These are phyloP conservation scores for Podospora anserina DNA, from an alignment of 495 filamentous ascomycete genomes.

Conservation along the genomic window DNA sequence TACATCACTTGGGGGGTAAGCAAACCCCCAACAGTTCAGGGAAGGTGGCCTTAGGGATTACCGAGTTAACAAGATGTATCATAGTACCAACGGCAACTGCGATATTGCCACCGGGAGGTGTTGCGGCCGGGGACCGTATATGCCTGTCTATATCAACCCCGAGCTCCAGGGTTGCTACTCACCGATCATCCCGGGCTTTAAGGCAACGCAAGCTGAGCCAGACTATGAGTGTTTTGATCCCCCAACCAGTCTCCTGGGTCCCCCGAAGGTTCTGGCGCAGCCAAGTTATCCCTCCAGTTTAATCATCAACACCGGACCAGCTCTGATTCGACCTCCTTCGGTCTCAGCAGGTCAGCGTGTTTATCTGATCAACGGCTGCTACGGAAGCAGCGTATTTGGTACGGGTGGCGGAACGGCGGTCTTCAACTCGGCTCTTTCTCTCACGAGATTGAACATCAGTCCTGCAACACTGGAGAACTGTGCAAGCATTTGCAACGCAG, in stretches of 20 bases:
- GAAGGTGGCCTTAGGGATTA: not conserved
- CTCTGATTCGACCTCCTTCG: conserved; percentile 3
- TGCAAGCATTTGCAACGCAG: not conserved
- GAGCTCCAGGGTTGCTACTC: conserved; percentile 9
- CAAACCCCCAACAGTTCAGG: not conserved
- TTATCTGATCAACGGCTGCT: conserved; percentile 6
- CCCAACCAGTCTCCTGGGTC: not conserved
- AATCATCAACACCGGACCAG: not conserved
- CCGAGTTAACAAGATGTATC: not conserved
- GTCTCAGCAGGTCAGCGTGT: not conserved
- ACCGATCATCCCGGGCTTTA: conserved; percentile 8
- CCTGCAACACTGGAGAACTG: conserved; percentile 6
- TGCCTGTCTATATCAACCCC: conserved; percentile 10
- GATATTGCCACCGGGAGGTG: not conserved
- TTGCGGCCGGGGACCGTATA: not conserved
- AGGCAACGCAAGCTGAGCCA: conserved; percentile 3
- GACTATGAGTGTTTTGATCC: conserved; percentile 2
- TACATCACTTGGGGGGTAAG: not conserved
- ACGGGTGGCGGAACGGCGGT: not conserved
- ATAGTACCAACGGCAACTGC: not conserved
- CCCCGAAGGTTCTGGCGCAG: conserved; percentile 1
- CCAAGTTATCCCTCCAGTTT: not conserved
- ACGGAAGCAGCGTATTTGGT: not conserved
- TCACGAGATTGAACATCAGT: not conserved
- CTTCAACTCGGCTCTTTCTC: not conserved